Conservation (phyloP, 176 grass and related monocot genomes). For the Hsuehochloa calcarea region DNA sequence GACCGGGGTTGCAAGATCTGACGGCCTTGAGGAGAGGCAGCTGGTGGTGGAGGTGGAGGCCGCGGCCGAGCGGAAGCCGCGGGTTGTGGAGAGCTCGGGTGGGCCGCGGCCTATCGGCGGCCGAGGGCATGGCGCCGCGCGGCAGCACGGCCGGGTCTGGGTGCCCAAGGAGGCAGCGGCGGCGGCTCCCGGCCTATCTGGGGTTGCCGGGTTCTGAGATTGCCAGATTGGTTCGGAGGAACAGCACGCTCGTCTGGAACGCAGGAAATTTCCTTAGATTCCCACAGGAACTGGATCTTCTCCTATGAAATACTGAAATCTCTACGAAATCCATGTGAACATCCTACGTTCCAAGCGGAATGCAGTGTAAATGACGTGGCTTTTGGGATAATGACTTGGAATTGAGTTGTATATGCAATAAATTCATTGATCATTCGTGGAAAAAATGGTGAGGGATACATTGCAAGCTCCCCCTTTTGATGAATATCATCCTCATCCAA, state of each 20-base stretch:
- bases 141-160: conserved; percentile 19
- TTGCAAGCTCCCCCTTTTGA: background rate
- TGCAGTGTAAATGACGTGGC: background rate
- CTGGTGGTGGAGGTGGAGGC: background rate
- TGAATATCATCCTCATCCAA: conserved; percentile 5
- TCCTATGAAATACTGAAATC: too few species aligned
- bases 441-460: conserved; percentile 4
- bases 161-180: conserved; percentile 23
- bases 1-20: background rate
- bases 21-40: background rate
- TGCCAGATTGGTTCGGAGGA: background rate
- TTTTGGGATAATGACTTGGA: background rate
- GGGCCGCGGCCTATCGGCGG: background rate
- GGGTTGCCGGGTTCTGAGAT: background rate
- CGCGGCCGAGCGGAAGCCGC: background rate
- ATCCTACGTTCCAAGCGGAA: background rate
- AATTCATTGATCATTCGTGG: background rate
- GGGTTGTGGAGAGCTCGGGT: background rate
- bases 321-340: background rate
- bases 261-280: background rate
- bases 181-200: background rate
- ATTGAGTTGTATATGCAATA: background rate
- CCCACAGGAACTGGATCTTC: background rate
- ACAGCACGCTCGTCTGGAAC: background rate
- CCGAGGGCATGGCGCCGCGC: background rate